Conservation (phyloP, 192 early-diverging fungal species). For the Backusella westeae region DNA sequence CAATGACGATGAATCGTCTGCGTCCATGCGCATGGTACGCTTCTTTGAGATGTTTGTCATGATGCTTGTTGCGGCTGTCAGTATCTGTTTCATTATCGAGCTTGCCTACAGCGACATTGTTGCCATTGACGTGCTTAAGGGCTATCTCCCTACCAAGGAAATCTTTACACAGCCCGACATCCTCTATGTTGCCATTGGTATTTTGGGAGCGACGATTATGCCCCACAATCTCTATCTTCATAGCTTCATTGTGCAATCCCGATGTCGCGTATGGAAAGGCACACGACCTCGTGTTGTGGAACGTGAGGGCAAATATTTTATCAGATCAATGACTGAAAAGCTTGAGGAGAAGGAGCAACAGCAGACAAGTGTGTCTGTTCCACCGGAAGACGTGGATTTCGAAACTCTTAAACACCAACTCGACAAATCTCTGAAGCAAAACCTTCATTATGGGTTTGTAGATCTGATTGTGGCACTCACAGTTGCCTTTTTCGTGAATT, state of each 20-base stretch:
- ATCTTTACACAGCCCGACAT: conserved; percentile 56
- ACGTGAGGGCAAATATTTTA: conserved; percentile 4
- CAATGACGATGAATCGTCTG: background rate
- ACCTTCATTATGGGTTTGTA: conserved; percentile 49
- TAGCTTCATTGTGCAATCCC: conserved; percentile 68
- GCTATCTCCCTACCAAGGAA: conserved; percentile 56
- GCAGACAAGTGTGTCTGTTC: background rate
- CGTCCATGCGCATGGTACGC: conserved; percentile 44
- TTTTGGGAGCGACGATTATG: conserved; percentile 74
- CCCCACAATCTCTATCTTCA: conserved; percentile 87
- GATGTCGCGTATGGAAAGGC: conserved; percentile 36
- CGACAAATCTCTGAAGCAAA: conserved; percentile 4
- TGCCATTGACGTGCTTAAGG: conserved; percentile 58
- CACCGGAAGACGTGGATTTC: background rate
- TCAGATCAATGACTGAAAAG: background rate
- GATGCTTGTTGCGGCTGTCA: conserved; percentile 60
- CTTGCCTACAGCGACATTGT: conserved; percentile 58
- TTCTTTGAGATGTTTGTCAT: conserved; percentile 71
- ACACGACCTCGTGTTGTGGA: conserved; percentile 14
- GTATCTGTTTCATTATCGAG: conserved; percentile 64
- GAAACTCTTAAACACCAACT: conserved; percentile 12
- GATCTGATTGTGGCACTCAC: conserved; percentile 68
- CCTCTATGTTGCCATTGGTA: conserved; percentile 74
- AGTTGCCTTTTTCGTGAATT: conserved; percentile 76
- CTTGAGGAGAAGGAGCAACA: conserved; percentile 18